phyloP scores from a whole-genome alignment of 2,329 filamentous ascomycete species.

The Sporothrix phasma region DNA sequence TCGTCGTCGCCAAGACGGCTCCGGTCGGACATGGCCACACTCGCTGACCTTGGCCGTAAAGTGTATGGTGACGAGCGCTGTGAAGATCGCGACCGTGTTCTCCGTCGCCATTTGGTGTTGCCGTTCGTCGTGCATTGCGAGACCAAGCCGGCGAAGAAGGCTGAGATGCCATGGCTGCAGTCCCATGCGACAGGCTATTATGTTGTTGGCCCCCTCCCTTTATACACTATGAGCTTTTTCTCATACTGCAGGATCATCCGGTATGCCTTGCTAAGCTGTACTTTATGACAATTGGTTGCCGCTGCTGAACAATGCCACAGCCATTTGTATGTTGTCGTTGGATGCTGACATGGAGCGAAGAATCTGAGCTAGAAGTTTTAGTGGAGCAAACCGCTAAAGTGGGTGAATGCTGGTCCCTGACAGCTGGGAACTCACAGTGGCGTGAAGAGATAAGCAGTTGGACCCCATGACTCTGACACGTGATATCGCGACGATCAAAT shows the following conservation, averaged over 20 bases:
- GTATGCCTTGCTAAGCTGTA: not conserved
- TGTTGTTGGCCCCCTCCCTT: not conserved
- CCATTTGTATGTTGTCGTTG: not conserved
- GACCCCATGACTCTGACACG: not conserved
- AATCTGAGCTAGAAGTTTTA: not conserved
- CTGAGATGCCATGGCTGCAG: slow-evolving; percentile 3
- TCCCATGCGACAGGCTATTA: not conserved
- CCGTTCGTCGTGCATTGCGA: not conserved
- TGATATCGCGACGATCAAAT: not conserved
- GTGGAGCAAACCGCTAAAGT: not conserved
- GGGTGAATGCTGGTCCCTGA: not conserved
- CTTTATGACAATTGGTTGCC: no score
- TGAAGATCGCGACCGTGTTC: not conserved
- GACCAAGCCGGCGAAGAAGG: not conserved
- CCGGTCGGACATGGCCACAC: not conserved
- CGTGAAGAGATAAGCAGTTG: not conserved
- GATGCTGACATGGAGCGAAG: not conserved
- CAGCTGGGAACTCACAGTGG: not conserved
- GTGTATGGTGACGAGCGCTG: not conserved
- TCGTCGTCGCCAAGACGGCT: no score
- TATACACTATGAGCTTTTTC: no score
- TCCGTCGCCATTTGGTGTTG: not conserved
- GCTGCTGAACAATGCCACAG: not conserved
- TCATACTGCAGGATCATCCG: not conserved
- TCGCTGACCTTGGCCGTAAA: not conserved